Base-by-base conservation (phyloP, 805 yeast species). In the Brettanomyces custersianus region DNA sequence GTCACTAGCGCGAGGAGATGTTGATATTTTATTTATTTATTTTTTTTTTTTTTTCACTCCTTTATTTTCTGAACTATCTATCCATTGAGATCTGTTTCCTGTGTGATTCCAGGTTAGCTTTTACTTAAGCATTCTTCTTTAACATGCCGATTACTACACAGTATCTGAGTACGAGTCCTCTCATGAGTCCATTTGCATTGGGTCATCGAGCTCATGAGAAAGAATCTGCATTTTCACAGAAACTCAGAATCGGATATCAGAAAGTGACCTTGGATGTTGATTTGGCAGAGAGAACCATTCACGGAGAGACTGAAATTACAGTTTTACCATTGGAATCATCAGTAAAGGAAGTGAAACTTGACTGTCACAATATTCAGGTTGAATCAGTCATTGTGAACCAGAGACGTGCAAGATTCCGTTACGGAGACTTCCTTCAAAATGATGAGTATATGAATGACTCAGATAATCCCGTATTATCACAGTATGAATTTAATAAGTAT, bases 221-320 rank as follows among this genome's bases (percentile, higher is more conserved):
- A 8, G 54, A 46, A 19, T 41, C 44, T 24, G 34, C 45, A 4
- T 55, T 59, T 1, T 38, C 54, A 1, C 79, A 72, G 42, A 52
- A 56, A n/a, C 76, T 83, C 54, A 77, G 72, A 48, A 71, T 90
- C 17, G 87, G 90, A 4, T 94, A 87, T 55, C 96, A 90, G 56
- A 72, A 81, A 45, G 82, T 90, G 11, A 69, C 73, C 19, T 59
- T 90, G 15, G 95, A 88, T 52, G 74, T 90, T 4, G 94, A 87
- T 54, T 62, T 88, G 29, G 69, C 76, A n/a, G 63, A 66, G 13
- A 68, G 72, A 42, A 49, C 61, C 16, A 60, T 87, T 5, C 52
- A 50, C 0, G 98, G 97, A 12, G 68, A 72, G 45, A 86, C 96
- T 0, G 96, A 88, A 51, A 60, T 92, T 22, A 80, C 92, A 2